These are phyloP conservation scores for Claviceps humidiphila DNA, from an alignment of 2,329 filamentous ascomycete genomes.

Conservation along the genomic window DNA sequence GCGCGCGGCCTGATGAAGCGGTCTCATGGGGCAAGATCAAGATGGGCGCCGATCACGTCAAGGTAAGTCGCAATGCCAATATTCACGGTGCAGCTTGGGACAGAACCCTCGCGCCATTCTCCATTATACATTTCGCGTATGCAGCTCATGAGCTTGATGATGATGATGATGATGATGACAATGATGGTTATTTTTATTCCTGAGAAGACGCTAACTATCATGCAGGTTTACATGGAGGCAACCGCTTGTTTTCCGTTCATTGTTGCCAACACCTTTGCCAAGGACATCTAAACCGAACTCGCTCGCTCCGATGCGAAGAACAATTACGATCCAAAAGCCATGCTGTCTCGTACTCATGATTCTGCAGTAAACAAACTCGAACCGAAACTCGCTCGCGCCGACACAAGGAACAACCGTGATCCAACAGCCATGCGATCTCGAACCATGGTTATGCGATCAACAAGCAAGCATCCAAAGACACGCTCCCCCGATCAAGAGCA, in stretches of 20 bases:
- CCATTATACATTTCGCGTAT: no score
- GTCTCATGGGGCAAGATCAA: constrained; percentile 99
- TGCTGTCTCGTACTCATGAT: neutral
- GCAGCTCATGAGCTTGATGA: neutral
- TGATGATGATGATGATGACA: neutral
- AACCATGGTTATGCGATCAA: neutral
- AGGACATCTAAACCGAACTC: constrained; percentile 23
- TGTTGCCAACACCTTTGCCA: constrained; percentile 54
- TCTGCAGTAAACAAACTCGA: neutral
- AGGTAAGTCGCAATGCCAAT: constrained; percentile 39
- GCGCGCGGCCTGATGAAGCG: constrained; percentile 87
- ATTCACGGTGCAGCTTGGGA: no score
- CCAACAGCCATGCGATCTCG: no score
- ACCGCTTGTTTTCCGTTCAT: constrained; percentile 54
- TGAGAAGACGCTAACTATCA: constrained; percentile 13
- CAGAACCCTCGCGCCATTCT: no score
- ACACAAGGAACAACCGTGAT: no score
- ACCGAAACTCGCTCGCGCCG: no score
- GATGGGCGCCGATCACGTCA: constrained; percentile 72
- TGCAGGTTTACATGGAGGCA: constrained; percentile 47
- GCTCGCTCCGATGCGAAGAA: neutral
- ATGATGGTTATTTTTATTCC: neutral
- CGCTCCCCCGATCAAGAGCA: no score
- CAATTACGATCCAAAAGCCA: neutral
- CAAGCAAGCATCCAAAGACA: neutral